A percentile compares a stretch with the other conserved stretches of the same genome.
Evolutionary conservation across 257 asterid genomes (phyloP).

Genomic region (Nicotiana noctiflora): DNA sequence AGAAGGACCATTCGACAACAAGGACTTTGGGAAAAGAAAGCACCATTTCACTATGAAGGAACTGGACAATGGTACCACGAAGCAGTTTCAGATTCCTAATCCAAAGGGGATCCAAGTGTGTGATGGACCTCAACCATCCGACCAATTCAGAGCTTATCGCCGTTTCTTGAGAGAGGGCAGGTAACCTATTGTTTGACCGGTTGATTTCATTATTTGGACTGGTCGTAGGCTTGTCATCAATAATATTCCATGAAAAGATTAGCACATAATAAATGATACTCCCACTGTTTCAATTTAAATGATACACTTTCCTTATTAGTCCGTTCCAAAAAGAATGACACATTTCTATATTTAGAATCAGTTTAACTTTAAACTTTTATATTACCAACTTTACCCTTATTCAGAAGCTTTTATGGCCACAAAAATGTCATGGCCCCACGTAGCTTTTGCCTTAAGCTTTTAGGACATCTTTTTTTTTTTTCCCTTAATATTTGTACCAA

Average conservation of each 20-base stretch:
- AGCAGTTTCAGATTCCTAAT: conserved; percentile 29
- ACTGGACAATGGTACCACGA: conserved; percentile 22
- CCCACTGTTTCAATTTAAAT: too few species aligned
- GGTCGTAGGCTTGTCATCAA: background rate
- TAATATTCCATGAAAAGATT: background rate
- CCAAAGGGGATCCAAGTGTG: conserved; percentile 38
- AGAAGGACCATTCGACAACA: conserved; percentile 35
- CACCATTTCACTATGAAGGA: conserved; percentile 31
- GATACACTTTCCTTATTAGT: too few species aligned
- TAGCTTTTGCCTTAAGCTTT: too few species aligned
- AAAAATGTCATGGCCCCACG: too few species aligned
- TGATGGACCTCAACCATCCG: conserved; percentile 36
- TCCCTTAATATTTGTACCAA: too few species aligned
- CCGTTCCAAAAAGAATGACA: too few species aligned
- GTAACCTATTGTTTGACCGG: conserved; percentile 28
- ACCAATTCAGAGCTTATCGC: conserved; percentile 64
- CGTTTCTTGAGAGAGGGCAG: conserved; percentile 78
- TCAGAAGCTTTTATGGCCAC: too few species aligned
- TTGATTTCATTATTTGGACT: background rate
- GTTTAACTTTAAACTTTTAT: too few species aligned
- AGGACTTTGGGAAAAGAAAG: conserved; percentile 32
- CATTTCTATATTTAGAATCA: too few species aligned
- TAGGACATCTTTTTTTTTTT: too few species aligned
- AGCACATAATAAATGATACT: background rate
- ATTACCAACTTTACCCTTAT: too few species aligned